Percentiles rank a stretch among this genome's conserved stretches.
phyloP scores from a whole-genome alignment of 495 filamentous ascomycete genomes.

The Cenococcum geophilum region DNA sequence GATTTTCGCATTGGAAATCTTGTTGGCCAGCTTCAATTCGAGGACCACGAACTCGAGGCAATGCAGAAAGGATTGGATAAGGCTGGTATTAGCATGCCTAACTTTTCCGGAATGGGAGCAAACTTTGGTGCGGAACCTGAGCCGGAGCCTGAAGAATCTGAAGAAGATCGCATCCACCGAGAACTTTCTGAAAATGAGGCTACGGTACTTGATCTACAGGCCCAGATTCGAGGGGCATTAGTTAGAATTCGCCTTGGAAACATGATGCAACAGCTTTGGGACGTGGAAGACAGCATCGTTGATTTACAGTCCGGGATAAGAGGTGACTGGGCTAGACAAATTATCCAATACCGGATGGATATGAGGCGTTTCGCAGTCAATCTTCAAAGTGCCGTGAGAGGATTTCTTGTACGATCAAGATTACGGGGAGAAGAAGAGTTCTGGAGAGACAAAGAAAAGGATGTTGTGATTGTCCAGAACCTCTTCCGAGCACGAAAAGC shows the following conservation, averaged over 20 bases:
- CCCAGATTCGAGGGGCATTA: slow-evolving; percentile 77
- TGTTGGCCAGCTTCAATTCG: slow-evolving; percentile 94
- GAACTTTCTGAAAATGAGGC: slow-evolving; percentile 71
- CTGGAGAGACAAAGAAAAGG: slow-evolving; percentile 63
- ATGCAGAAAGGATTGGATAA: slow-evolving; percentile 96
- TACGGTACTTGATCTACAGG: slow-evolving; percentile 71
- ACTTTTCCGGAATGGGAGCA: slow-evolving; percentile 93
- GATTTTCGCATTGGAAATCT: slow-evolving; percentile 97
- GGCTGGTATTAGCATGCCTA: slow-evolving; percentile 90
- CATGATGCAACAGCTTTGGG: slow-evolving; percentile 87
- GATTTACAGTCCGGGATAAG: slow-evolving; percentile 79
- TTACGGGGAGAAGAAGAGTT: slow-evolving; percentile 54
- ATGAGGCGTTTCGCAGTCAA: slow-evolving; percentile 70
- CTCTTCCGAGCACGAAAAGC: slow-evolving; percentile 71
- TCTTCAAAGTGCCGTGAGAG: slow-evolving; percentile 73
- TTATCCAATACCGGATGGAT: slow-evolving; percentile 67
- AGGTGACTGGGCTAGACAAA: slow-evolving; percentile 70
- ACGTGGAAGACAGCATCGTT: slow-evolving; percentile 68
- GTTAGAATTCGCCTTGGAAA: slow-evolving; percentile 70
- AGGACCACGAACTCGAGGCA: slow-evolving; percentile 92
- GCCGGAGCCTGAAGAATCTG: slow-evolving; percentile 67
- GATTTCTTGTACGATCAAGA: slow-evolving; percentile 66
- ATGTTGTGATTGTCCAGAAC: slow-evolving; percentile 77
- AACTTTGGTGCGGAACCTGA: slow-evolving; percentile 75
- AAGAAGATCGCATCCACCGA: slow-evolving; percentile 81